A percentile compares a stretch with the other conserved stretches of the same genome.
Conservation (phyloP, 768 basidiomycete species). For the Amanita pseudoporphyria region DNA sequence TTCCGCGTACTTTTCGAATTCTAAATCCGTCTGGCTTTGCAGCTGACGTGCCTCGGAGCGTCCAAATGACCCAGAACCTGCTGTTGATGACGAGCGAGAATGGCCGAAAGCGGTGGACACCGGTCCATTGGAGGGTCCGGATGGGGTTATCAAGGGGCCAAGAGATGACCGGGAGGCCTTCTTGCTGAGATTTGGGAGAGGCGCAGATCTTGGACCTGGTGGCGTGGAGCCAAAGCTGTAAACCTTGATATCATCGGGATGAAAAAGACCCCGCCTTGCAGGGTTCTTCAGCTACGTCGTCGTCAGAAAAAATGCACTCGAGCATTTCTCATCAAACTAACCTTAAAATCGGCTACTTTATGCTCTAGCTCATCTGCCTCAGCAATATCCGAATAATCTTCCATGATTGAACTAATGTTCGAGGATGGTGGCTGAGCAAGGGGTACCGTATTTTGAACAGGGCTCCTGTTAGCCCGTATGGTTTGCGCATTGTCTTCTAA, state of each 20-base stretch:
- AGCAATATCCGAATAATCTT: constrained; percentile 88
- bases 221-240: constrained; percentile 42
- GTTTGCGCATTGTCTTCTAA: constrained; percentile 74
- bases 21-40: constrained; percentile 35
- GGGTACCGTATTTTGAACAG: constrained; percentile 41
- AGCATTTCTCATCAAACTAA: constrained; percentile 17
- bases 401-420: constrained; percentile 60
- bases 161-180: constrained; percentile 46
- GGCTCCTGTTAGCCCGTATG: constrained; percentile 69
- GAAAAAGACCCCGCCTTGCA: constrained; percentile 66
- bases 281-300: constrained; percentile 55
- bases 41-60: constrained; percentile 50
- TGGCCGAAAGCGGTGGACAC: constrained; percentile 26
- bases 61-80: constrained; percentile 51
- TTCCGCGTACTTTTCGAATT: constrained; percentile 82
- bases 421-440: constrained; percentile 53
- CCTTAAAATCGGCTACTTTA: constrained; percentile 82
- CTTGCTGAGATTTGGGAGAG: constrained; percentile 45
- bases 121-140: constrained; percentile 21
- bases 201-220: constrained; percentile 60
- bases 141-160: constrained; percentile 28
- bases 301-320: background rate
- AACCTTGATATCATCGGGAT: constrained; percentile 84
- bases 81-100: constrained; percentile 50
- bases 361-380: constrained; percentile 75